A percentile compares a stretch with the other conserved stretches of the same genome.
These are phyloP conservation scores for Ceratobasidium sp. DNA, from an alignment of 1,284 basidiomycete genomes.

Conservation along the genomic window DNA sequence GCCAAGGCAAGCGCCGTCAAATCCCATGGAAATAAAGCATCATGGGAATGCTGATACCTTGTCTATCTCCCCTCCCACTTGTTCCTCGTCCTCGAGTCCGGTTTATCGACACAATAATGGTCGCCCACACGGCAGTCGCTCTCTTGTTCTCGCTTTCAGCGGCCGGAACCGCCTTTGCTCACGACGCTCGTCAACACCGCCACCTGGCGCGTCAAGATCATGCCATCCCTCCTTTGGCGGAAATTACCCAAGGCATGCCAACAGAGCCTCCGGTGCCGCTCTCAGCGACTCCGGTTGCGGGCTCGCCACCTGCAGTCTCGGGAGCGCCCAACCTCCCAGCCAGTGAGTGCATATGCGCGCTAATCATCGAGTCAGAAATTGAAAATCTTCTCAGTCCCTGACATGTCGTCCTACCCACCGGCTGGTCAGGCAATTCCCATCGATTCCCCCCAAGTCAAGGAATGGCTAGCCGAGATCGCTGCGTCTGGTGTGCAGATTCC, in stretches of 20 bases:
- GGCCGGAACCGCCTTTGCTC: conserved; percentile 6
- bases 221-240: conserved; percentile 25
- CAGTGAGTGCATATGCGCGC: conserved; percentile 35
- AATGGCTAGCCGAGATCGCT: conserved; percentile 51
- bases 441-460: conserved; percentile 53
- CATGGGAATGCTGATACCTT: neutral
- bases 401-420: conserved; percentile 46
- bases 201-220: conserved; percentile 21
- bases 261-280: conserved; percentile 38
- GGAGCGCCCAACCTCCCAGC: conserved; percentile 46
- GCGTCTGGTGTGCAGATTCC: conserved; percentile 35
- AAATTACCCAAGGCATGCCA: conserved; percentile 37
- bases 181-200: neutral
- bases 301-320: conserved; percentile 45
- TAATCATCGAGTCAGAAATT: neutral
- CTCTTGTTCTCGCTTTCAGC: conserved; percentile 7
- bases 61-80: neutral
- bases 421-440: conserved; percentile 43
- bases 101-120: conserved; percentile 1
- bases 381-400: conserved; percentile 20
- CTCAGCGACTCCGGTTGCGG: conserved; percentile 46
- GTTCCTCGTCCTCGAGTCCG: neutral
- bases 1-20: conserved; percentile 20
- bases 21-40: neutral
- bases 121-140: conserved; percentile 35